Conservation (phyloP, 2,329 filamentous ascomycete genomes). For the Rugonectria rugulosa region DNA sequence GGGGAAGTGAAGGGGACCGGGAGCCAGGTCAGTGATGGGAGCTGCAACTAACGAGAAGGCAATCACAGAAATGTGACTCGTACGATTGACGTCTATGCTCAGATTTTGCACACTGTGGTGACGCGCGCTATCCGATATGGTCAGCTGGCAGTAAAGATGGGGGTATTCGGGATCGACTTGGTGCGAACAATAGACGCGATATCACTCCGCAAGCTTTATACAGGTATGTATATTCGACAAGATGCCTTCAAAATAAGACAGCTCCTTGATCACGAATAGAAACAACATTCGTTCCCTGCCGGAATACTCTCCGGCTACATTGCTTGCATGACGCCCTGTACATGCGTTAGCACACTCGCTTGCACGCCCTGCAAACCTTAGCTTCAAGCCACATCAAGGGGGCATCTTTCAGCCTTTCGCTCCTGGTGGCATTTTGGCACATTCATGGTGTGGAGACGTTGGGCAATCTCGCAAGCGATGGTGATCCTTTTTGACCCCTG, state of each 20-base stretch:
- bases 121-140: neutral
- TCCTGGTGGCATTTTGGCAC: neutral
- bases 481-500: slow-evolving; percentile 29
- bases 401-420: slow-evolving; percentile 5
- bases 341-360: no score
- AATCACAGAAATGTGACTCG: slow-evolving; percentile 5
- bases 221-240: no score
- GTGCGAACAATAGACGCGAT: no score
- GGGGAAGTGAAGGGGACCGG: slow-evolving; percentile 7
- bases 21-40: slow-evolving; percentile 12
- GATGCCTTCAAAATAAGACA: neutral
- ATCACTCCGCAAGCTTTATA: neutral
- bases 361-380: neutral
- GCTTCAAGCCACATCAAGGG: slow-evolving; percentile 13
- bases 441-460: slow-evolving; percentile 30
- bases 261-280: neutral
- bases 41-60: neutral
- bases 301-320: no score
- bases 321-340: no score
- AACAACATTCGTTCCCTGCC: neutral
- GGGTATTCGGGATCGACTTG: no score
- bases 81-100: slow-evolving; percentile 12
- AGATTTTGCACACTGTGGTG: no score
- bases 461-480: slow-evolving; percentile 29
- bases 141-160: neutral